Evolutionary conservation across 768 basidiomycete genomes (phyloP).

Genomic region (Strobilomyces dryophilus): DNA sequence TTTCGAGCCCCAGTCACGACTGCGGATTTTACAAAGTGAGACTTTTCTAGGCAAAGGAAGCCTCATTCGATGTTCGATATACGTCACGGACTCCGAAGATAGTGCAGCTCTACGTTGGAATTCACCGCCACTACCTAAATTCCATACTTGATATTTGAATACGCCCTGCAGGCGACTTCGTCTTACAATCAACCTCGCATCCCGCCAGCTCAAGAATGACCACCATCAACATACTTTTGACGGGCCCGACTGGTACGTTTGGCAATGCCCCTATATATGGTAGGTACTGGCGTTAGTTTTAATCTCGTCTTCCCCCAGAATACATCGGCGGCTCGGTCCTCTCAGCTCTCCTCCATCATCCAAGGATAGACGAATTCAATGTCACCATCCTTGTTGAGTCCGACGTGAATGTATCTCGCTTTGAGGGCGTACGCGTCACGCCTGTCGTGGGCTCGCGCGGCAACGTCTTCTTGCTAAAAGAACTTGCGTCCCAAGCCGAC

Average conservation of each 20-base stretch:
- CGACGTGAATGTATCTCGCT: slow-evolving; percentile 31
- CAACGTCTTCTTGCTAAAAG: slow-evolving; percentile 37
- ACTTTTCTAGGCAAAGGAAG: background rate
- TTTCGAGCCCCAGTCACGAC: background rate
- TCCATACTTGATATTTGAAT: background rate
- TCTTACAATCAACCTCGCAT: background rate
- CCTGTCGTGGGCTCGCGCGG: slow-evolving; percentile 38
- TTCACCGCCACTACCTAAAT: slow-evolving; percentile 1
- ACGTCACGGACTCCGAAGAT: background rate
- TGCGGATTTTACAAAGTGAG: background rate
- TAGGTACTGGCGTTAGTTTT: background rate
- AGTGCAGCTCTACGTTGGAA: background rate
- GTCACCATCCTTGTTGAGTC: slow-evolving; percentile 46
- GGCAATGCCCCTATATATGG: background rate
- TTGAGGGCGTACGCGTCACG: slow-evolving; percentile 10
- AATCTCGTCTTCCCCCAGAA: slow-evolving; percentile 28
- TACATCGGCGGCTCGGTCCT: slow-evolving; percentile 58
- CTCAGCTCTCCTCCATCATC: slow-evolving; percentile 41
- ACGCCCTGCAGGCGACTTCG: background rate
- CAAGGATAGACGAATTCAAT: slow-evolving; percentile 37
- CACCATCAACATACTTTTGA: slow-evolving; percentile 13
- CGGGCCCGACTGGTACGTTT: slow-evolving; percentile 19
- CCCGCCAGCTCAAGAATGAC: slow-evolving; percentile 6
- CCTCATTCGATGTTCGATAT: background rate
- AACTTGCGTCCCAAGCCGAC: slow-evolving; percentile 40